phyloP scores from a whole-genome alignment of 176 grass and related monocot species.

The Calamus simplicifolius region DNA sequence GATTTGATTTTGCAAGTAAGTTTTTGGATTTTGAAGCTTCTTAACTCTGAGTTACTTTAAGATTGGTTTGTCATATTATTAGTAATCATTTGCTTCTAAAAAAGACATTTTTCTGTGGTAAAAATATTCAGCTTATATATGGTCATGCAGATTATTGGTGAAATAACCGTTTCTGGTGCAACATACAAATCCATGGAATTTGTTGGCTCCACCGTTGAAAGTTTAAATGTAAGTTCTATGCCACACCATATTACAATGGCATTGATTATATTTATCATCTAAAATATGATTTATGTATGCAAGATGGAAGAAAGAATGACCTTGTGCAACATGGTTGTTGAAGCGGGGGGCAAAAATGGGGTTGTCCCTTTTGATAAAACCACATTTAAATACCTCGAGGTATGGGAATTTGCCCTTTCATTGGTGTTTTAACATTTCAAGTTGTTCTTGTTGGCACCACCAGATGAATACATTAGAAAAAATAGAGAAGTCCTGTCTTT shows the following conservation, averaged over 20 bases:
- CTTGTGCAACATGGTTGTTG: conserved; percentile 87
- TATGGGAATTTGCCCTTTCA: conserved; percentile 9
- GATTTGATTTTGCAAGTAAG: conserved; percentile 99
- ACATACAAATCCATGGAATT: conserved; percentile 97
- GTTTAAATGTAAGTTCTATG: conserved; percentile 45
- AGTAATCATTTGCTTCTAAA: too few species aligned
- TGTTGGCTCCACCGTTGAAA: conserved; percentile 60
- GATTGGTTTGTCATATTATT: too few species aligned
- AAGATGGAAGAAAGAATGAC: conserved; percentile 99
- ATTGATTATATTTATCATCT: conserved; percentile 6
- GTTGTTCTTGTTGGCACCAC: background rate
- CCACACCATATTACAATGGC: conserved; percentile 9
- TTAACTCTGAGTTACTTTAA: too few species aligned
- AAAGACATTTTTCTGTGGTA: background rate
- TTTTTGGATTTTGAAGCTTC: background rate
- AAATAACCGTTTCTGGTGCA: conserved; percentile 81
- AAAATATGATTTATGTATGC: conserved; percentile 7
- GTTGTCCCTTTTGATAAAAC: conserved; percentile 71
- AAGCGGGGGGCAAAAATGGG: conserved; percentile 91
- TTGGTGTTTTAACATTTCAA: background rate
- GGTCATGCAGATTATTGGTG: conserved; percentile 69
- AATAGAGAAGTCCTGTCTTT: too few species aligned
- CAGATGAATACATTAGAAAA: too few species aligned
- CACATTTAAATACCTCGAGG: conserved; percentile 96
- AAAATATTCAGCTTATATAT: background rate